Percentiles rank a stretch among this genome's conserved stretches.
Conservation (phyloP, 1,139 yeast genomes). For the Candida gigantensis region DNA sequence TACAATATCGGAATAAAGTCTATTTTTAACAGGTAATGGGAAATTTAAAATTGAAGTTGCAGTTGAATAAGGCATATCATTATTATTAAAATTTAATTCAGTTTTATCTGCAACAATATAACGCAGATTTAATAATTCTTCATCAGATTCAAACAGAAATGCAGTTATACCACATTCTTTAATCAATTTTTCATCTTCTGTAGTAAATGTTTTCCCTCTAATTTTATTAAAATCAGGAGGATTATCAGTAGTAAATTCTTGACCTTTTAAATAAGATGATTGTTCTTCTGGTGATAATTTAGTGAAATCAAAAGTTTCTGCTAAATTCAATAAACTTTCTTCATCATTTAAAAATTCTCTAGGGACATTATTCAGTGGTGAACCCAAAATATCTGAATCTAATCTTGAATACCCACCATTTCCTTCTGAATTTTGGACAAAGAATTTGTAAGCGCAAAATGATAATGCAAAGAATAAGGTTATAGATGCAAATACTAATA, state of each 20-base stretch:
- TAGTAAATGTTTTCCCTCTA: conserved; percentile 36
- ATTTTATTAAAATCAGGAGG: conserved; percentile 36
- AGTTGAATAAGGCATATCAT: conserved; percentile 44
- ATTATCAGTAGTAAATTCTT: conserved; percentile 32
- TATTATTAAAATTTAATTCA: conserved; percentile 55
- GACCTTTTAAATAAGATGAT: conserved; percentile 34
- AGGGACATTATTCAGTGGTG: conserved; percentile 28
- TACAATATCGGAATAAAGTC: conserved; percentile 57
- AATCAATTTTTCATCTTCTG: conserved; percentile 32
- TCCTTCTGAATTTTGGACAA: conserved; percentile 14
- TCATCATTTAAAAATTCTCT: conserved; percentile 46
- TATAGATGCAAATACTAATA: conserved; percentile 17
- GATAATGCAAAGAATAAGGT: conserved; percentile 17
- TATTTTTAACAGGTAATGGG: conserved; percentile 61
- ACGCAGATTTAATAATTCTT: conserved; percentile 30
- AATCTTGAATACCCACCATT: conserved; percentile 20
- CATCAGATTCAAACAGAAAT: conserved; percentile 43
- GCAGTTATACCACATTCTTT: conserved; percentile 45
- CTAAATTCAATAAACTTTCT: conserved; percentile 36
- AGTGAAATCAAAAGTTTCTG: conserved; percentile 41
- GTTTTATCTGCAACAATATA: conserved; percentile 61
- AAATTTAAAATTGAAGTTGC: conserved; percentile 56
- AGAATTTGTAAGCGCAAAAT: conserved; percentile 18
- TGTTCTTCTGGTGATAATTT: conserved; percentile 48
- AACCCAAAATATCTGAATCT: conserved; percentile 18